These are phyloP conservation scores for Hypoxylon lienhwacheense DNA, from an alignment of 495 filamentous ascomycete species.

Conservation along the genomic window DNA sequence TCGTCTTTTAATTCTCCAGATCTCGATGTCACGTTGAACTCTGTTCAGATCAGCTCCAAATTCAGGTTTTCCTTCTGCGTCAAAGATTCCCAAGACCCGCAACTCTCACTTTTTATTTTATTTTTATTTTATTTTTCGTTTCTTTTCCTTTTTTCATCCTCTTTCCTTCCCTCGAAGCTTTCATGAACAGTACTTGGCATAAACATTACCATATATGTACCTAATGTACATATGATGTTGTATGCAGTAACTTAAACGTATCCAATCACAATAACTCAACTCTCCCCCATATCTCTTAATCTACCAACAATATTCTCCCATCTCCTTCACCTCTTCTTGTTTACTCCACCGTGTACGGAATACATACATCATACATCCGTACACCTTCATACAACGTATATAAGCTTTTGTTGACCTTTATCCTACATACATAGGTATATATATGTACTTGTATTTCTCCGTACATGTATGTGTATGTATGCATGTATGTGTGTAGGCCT, in stretches of 20 bases:
- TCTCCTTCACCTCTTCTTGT: conserved; percentile 3
- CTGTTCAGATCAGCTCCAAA: conserved; percentile 20
- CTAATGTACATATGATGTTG: no score
- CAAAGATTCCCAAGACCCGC: conserved; percentile 29
- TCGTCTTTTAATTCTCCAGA: conserved; percentile 20
- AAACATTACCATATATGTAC: no score
- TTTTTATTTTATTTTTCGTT: background rate
- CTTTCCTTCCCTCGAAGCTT: no score
- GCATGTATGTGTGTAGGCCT: background rate
- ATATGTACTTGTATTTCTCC: conserved; percentile 3
- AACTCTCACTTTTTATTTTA: conserved; percentile 14
- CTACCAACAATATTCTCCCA: no score
- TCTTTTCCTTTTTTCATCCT: conserved; percentile 14
- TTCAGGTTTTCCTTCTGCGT: conserved; percentile 35
- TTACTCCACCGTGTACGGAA: conserved; percentile 16
- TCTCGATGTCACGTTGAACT: conserved; percentile 28
- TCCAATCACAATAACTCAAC: no score
- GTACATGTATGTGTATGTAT: background rate
- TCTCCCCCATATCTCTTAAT: no score
- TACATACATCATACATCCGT: background rate
- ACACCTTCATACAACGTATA: no score
- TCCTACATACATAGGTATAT: conserved; percentile 1
- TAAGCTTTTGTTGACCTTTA: no score
- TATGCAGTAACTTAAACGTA: no score
- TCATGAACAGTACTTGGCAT: no score